These are phyloP conservation scores for Aspergillus brasiliensis DNA, from an alignment of 2,329 filamentous ascomycete species.

Conservation along the genomic window DNA sequence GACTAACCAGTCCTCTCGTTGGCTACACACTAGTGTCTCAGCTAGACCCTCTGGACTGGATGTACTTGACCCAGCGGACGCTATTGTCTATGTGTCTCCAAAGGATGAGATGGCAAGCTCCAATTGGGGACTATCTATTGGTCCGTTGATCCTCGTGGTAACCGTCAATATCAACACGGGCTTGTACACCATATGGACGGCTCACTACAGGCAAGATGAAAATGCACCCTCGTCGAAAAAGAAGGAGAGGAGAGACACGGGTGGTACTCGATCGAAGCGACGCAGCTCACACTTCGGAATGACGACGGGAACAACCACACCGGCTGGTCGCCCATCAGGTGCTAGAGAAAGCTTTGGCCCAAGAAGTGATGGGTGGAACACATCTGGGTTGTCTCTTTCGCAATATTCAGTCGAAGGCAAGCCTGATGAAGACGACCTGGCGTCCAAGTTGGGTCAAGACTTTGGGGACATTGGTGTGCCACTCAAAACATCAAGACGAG, in stretches of 20 bases:
- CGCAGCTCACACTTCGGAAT: slow-evolving; percentile 65
- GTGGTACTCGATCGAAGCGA: slow-evolving; percentile 67
- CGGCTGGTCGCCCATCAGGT: slow-evolving; percentile 64
- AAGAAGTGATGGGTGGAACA: slow-evolving; percentile 47
- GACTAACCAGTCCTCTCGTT: slow-evolving; percentile 47
- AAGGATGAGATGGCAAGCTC: slow-evolving; percentile 51
- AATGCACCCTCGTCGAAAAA: slow-evolving; percentile 48
- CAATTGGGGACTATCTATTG: slow-evolving; percentile 39
- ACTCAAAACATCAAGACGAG: slow-evolving; percentile 68
- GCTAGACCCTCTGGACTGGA: slow-evolving; percentile 43
- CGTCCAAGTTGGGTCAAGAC: slow-evolving; percentile 72
- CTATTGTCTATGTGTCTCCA: slow-evolving; percentile 79
- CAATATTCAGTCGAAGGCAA: slow-evolving; percentile 51
- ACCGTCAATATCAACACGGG: slow-evolving; percentile 77
- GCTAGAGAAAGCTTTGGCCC: slow-evolving; percentile 76
- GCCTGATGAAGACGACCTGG: slow-evolving; percentile 63
- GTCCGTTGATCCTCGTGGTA: slow-evolving; percentile 70
- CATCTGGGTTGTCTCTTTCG: slow-evolving; percentile 43
- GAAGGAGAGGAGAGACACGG: slow-evolving; percentile 54
- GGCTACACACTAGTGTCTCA: slow-evolving; percentile 29
- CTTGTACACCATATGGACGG: slow-evolving; percentile 81
- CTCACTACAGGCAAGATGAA: slow-evolving; percentile 73
- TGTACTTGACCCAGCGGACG: slow-evolving; percentile 74
- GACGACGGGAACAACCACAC: slow-evolving; percentile 73
- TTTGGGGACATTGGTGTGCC: slow-evolving; percentile 57